phyloP scores from a whole-genome alignment of 2,329 filamentous ascomycete genomes.

The Pyrenochaeta sp. region DNA sequence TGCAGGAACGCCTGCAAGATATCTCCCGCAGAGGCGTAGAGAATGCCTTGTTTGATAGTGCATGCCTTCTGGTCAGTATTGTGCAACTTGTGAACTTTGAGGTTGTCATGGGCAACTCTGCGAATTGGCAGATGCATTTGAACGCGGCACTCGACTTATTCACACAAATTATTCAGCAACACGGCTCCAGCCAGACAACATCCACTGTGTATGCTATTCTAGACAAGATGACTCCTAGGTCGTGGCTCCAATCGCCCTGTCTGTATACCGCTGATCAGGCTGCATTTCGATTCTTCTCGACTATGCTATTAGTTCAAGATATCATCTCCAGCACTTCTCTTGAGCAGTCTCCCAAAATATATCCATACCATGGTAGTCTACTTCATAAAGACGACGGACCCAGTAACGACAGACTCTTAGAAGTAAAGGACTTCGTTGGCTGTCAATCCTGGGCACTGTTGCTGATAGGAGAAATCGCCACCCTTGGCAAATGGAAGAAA shows the following conservation, averaged over 20 bases:
- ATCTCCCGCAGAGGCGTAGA: too few species aligned
- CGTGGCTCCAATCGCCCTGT: not conserved
- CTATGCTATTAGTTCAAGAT: not conserved
- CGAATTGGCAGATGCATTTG: constrained; percentile 17
- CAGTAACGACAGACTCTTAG: too few species aligned
- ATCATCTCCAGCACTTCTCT: constrained; percentile 16
- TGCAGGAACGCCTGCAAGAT: too few species aligned
- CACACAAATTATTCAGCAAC: not conserved
- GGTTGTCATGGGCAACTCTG: constrained; percentile 14
- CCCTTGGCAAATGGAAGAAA: too few species aligned
- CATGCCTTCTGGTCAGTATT: constrained; percentile 18
- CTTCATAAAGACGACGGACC: constrained; percentile 10
- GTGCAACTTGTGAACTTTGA: constrained; percentile 24
- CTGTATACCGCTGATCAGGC: not conserved
- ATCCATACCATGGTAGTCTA: constrained; percentile 11
- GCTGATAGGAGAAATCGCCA: too few species aligned
- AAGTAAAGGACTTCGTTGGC: too few species aligned
- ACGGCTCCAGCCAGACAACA: not conserved
- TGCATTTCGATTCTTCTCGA: not conserved
- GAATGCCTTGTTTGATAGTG: too few species aligned
- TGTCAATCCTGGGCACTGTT: too few species aligned
- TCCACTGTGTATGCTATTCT: not conserved
- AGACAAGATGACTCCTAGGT: not conserved
- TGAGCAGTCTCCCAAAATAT: constrained; percentile 11
- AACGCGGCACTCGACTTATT: constrained; percentile 15